phyloP scores from a whole-genome alignment of 2,329 filamentous ascomycete genomes.

The Colletotrichum magnum region DNA sequence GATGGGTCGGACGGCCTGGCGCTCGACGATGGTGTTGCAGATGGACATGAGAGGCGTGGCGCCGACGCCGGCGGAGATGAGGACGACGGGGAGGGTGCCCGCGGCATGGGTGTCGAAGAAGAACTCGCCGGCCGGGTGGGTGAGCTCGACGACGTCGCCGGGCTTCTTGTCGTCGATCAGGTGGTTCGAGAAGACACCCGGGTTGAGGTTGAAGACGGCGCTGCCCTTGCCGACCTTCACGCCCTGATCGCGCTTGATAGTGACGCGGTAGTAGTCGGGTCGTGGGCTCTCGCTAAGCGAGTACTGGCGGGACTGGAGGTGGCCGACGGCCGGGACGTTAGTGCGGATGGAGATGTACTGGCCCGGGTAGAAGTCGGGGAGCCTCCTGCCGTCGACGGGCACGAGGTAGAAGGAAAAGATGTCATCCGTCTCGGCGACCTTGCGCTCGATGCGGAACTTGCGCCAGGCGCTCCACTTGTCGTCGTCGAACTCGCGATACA shows the following conservation, averaged over 20 bases:
- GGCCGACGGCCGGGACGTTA: slow-evolving; percentile 68
- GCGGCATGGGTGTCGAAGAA: slow-evolving; percentile 61
- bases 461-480: slow-evolving; percentile 75
- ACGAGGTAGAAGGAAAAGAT: slow-evolving; percentile 80
- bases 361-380: slow-evolving; percentile 77
- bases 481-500: slow-evolving; percentile 72
- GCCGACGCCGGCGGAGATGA: slow-evolving; percentile 74
- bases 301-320: slow-evolving; percentile 79
- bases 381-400: slow-evolving; percentile 71
- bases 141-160: slow-evolving; percentile 75
- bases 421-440: slow-evolving; percentile 76
- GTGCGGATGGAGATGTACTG: slow-evolving; percentile 79
- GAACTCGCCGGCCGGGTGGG: slow-evolving; percentile 77
- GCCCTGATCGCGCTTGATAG: slow-evolving; percentile 76
- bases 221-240: slow-evolving; percentile 53
- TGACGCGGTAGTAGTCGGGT: slow-evolving; percentile 77
- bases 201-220: slow-evolving; percentile 63
- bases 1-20: slow-evolving; percentile 62
- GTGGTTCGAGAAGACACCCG: slow-evolving; percentile 78
- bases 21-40: slow-evolving; percentile 66
- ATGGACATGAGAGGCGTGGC: slow-evolving; percentile 73
- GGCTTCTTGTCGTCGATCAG: slow-evolving; percentile 73
- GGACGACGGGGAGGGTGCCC: slow-evolving; percentile 65
- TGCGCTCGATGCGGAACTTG: slow-evolving; percentile 75
- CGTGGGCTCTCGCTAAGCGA: slow-evolving; percentile 77